Evolutionary conservation across 306 rosid genomes (phyloP), one percentile per base, ranked within the genome.

Genomic region (Potentilla sterilis): DNA sequence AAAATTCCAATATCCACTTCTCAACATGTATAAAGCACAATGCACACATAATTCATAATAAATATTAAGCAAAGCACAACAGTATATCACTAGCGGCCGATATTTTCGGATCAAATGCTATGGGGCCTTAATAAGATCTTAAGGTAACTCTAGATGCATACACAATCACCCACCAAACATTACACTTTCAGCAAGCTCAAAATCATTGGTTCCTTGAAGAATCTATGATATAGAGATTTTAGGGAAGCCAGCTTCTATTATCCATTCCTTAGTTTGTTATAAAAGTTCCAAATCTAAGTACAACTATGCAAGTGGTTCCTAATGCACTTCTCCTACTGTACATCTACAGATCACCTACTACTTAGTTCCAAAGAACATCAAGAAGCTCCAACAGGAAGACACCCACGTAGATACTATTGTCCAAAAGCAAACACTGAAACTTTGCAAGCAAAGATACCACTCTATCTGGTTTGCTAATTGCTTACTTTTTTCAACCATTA

Each of bases 391-490:
- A 46, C 77, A 43, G 34, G 46, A 59, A 43, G 77, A 61, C 58
- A 59, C 69, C 58, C 44, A 18, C 44, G 32, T 12, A 44, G 69
- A 61, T 43, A 43, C 77, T 32, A 44, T 18, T 73, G 57, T 43
- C 77, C 69, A 13, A 59, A 18, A 74, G 46, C 12, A 48, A 16
- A 59, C 58, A 34, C 52, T 9, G 4, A 43, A 44, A 16, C 6
- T 74, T 58, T 44, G 77, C 46, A 16, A 74, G 35, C 58, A 55
- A 57, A 61, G 57, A 74, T 43, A 61, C 69, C 69, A 61, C 59
- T 13, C 77, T 10, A 59, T 43, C 77, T 32, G 69, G 77, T 74
- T 59, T 74, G 38, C 69, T 74, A 74, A 42, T 74, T 28, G 59
- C 77, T 28, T 24, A 6, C 70, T 43, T 61, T 61, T 61, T 10